Base-by-base conservation (phyloP, 495 filamentous ascomycete species). In the Amorphotheca resinae region DNA sequence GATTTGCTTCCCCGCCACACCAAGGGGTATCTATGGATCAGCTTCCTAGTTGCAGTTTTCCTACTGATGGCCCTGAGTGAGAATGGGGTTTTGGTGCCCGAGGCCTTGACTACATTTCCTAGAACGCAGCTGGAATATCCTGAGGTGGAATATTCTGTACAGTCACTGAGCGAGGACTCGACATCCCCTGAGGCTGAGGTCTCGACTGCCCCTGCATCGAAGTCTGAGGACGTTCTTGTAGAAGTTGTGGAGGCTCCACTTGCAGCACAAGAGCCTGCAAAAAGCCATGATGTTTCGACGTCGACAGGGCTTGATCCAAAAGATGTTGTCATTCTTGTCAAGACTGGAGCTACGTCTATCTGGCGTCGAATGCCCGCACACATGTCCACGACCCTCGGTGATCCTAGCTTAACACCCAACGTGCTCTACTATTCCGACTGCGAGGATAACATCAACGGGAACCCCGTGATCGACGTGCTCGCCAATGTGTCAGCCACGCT, bases 281-380 rank as follows among this genome's bases (percentile, higher is more conserved):
- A 28, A 11, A 28, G 25, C 5, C 5, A 5, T 11, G 34, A 3
- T 22, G 22, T 12, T 32, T 30, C 33, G 32, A 30, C 2, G 14
- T 45, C 2, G 33, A 32, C 42, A 45, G 36, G n/a, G 33, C 36
- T 20, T 36, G 31, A 7, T 5, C 21, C 23, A 3, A 54, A 64
- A 32, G 67, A 77, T 48, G 68, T 69, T 31, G 64, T 77, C 32
- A 61, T 78, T 46, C 77, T 77, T 53, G 72, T 72, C 45, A 42
- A 42, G 26, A 42, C 39, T 16, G 39, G 39, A 14, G 39, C 39
- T 6, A 42, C 11, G 22, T 30, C 39, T 14, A 16, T 42, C 2
- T 42, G 39, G 39, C 39, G 39, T 2, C 39, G 39, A 3, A 42
- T 42, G 39, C 39, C 39, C 15, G 8, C 20, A 17, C 39, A 42